Conservation (phyloP, 768 basidiomycete species). For the Lactarius trivialis region DNA sequence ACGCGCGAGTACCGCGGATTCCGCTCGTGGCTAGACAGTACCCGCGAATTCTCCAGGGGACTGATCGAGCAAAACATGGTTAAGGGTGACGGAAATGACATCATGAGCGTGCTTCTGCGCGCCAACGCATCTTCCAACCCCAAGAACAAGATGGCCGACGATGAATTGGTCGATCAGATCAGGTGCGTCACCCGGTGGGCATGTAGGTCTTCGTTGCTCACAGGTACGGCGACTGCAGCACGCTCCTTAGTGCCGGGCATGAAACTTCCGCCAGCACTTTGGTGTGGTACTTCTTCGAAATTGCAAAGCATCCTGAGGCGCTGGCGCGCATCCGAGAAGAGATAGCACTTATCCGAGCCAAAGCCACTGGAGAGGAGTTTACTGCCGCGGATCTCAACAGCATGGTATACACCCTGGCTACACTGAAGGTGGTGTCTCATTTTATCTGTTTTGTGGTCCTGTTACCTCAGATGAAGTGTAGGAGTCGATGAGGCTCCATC, state of each 20-base stretch:
- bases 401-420: neutral
- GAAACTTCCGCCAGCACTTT: neutral
- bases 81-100: neutral
- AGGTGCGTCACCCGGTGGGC: neutral
- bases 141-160: neutral
- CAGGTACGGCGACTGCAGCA: neutral
- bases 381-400: neutral
- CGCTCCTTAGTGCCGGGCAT: neutral
- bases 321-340: conserved; percentile 17
- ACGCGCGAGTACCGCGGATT: too few species aligned
- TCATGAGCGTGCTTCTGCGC: neutral
- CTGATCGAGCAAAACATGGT: neutral
- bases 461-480: too few species aligned
- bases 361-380: neutral
- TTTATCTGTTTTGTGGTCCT: neutral
- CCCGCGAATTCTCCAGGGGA: neutral
- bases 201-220: neutral
- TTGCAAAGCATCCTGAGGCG: conserved; percentile 1
- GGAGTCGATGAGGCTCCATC: too few species aligned
- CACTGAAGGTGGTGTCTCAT: neutral
- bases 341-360: neutral
- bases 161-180: neutral
- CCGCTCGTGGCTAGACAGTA: too few species aligned
- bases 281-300: conserved; percentile 3
- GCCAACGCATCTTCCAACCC: neutral